Base-by-base conservation (phyloP, 305 asterid species). In the Fraxinus sp. region DNA sequence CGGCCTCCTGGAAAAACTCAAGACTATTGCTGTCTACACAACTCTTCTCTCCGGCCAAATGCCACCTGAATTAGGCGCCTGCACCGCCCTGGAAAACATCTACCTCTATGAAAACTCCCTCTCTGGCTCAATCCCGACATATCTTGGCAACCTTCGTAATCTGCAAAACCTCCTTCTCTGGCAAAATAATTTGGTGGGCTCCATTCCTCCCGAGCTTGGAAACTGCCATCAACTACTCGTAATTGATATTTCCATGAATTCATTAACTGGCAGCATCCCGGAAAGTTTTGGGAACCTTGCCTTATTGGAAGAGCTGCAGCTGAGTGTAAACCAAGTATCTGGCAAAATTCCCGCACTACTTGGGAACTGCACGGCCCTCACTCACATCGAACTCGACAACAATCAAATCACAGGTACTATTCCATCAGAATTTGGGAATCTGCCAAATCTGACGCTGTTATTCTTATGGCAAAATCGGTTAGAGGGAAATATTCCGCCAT, bases 301-400 rank as follows among this genome's bases (percentile, higher is more conserved):
- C 9, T 62, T 70, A 13, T 78, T 95, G 14, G 93, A 95, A 30
- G 98, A 92, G 86, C 84, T 95, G 81, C 97, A 91, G 88, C 73
- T 92, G 85, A 95, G 98, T 74, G 94, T 86, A 84, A 95, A 95
- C 82, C 97, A 93, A 81, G 83, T 95, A 39, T 91, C 97, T 0
- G 98, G 98, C 26, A 84, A 82, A 86, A 93, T 95, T 59, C 98
- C 98, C 16, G 35, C 87, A 16, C 85, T 86, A 26, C 89, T 95
- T 0, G 95, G 98, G 20, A 90, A 92, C 30, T 95, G 98, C 80
- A 84, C 89, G 5, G 90, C 89, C 4, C 81, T 95, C 6, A 92
- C 93, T 22, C 97, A 92, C 78, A 91, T 94, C 74, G 98, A 95
- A 88, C 94, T 95, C 18, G 97, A 93, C 41, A 93, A 95, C 92